These are phyloP conservation scores for Aspergillus clavatus DNA, from an alignment of 2,329 filamentous ascomycete genomes.

Conservation along the genomic window DNA sequence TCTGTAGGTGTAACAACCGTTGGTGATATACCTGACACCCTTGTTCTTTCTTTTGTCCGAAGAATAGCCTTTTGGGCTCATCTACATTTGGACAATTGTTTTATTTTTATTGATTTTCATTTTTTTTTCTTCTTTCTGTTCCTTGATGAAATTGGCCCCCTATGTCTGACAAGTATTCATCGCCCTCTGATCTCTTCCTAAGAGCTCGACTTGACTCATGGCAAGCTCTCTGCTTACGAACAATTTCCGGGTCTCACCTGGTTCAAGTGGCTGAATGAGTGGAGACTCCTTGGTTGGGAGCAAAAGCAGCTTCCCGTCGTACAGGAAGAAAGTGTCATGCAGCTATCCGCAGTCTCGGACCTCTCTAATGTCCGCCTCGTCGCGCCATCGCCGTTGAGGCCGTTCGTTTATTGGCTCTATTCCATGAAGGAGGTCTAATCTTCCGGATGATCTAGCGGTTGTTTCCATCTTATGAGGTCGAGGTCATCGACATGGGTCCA, in stretches of 20 bases:
- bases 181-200: not conserved
- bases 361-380: constrained; percentile 24
- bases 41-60: too few relatives aligned
- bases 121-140: not conserved
- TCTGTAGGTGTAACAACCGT: not conserved
- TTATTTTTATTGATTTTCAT: not conserved
- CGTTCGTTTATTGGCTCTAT: constrained; percentile 20
- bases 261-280: constrained; percentile 12
- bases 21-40: not conserved
- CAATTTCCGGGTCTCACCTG: constrained; percentile 6
- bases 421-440: constrained; percentile 15
- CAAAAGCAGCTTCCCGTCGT: constrained; percentile 23
- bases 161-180: too few relatives aligned
- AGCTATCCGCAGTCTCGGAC: constrained; percentile 31
- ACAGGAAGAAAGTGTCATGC: constrained; percentile 27
- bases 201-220: constrained; percentile 6
- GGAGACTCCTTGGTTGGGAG: constrained; percentile 20
- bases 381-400: constrained; percentile 14
- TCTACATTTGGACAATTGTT: not conserved
- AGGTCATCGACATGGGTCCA: constrained; percentile 14
- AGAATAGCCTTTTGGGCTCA: not conserved
- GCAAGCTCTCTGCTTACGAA: constrained; percentile 15
- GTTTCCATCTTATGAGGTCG: constrained; percentile 12
- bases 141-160: too few relatives aligned
- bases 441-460: constrained; percentile 19